Percentiles rank a stretch among this genome's conserved stretches.
phyloP scores from a whole-genome alignment of 2,329 filamentous ascomycete genomes.

The Alternaria sp. region DNA sequence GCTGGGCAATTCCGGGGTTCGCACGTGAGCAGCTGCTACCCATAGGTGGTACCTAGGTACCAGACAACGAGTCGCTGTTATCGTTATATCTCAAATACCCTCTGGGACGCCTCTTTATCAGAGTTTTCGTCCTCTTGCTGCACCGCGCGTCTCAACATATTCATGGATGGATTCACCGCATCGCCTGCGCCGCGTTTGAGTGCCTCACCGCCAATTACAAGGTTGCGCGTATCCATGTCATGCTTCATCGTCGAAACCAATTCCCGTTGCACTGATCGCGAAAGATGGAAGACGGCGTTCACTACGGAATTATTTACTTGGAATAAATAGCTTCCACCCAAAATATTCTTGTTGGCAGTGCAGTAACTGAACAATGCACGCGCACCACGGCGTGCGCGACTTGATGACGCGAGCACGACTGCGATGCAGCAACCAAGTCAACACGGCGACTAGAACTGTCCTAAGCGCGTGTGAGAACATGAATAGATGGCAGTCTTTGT shows the following conservation, averaged over 20 bases:
- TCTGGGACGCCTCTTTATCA: constrained; percentile 1
- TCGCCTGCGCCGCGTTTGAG: constrained; percentile 13
- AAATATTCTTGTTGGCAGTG: background rate
- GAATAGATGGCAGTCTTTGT: too few species aligned
- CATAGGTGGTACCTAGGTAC: background rate
- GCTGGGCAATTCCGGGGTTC: background rate
- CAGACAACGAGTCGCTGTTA: background rate
- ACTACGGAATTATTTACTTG: too few species aligned
- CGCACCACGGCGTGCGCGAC: background rate
- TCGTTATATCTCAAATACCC: background rate
- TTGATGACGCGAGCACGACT: constrained; percentile 6
- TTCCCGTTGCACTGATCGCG: background rate
- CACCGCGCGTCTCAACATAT: constrained; percentile 25
- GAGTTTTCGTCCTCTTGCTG: constrained; percentile 15
- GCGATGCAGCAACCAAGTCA: background rate
- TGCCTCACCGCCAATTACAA: constrained; percentile 29
- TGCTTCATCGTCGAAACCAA: constrained; percentile 1
- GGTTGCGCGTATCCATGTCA: constrained; percentile 15
- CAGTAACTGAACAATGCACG: too few species aligned
- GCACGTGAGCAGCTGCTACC: constrained; percentile 5
- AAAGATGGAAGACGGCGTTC: background rate
- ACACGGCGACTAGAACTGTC: background rate
- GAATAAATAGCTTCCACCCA: background rate
- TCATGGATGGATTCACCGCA: constrained; percentile 15
- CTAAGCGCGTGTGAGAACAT: too few species aligned